These are phyloP conservation scores for Epichloe bromicola DNA, from an alignment of 2,329 filamentous ascomycete genomes.

Conservation along the genomic window DNA sequence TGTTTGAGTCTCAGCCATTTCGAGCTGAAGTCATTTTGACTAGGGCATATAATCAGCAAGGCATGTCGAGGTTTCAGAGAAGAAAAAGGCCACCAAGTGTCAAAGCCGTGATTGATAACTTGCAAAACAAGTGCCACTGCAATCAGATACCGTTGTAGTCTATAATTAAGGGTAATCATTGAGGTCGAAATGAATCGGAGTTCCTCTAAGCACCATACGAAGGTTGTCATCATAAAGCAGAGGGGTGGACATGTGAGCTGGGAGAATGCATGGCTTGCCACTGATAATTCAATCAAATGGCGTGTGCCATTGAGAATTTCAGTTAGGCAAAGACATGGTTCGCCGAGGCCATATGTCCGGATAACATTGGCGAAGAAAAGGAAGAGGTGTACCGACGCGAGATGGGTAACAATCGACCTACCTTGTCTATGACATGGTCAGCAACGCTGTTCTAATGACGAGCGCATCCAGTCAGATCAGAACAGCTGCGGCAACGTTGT, in stretches of 20 bases:
- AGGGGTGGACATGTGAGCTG: neutral
- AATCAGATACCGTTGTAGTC: conserved; percentile 99
- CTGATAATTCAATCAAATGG: neutral
- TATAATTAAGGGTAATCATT: conserved; percentile 53
- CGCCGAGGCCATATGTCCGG: neutral
- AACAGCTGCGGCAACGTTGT: no score
- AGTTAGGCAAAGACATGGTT: neutral
- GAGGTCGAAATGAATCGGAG: conserved; percentile 42
- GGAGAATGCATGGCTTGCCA: neutral
- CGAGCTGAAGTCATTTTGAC: conserved; percentile 33
- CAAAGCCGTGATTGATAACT: neutral
- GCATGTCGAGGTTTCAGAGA: neutral
- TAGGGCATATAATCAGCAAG: conserved; percentile 10
- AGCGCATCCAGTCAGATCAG: neutral
- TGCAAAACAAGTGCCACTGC: conserved; percentile 17
- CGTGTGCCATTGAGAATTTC: neutral
- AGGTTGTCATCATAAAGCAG: conserved; percentile 46
- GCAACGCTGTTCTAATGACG: conserved; percentile 7
- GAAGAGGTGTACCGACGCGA: neutral
- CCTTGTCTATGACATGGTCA: conserved; percentile 20
- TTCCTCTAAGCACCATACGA: conserved; percentile 43
- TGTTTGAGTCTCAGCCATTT: conserved; percentile 30
- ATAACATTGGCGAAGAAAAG: neutral
- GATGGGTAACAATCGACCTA: conserved; percentile 7
- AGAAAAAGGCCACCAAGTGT: neutral